These are phyloP conservation scores for Zasmidium angulare DNA, from an alignment of 2,329 filamentous ascomycete genomes.

Conservation along the genomic window DNA sequence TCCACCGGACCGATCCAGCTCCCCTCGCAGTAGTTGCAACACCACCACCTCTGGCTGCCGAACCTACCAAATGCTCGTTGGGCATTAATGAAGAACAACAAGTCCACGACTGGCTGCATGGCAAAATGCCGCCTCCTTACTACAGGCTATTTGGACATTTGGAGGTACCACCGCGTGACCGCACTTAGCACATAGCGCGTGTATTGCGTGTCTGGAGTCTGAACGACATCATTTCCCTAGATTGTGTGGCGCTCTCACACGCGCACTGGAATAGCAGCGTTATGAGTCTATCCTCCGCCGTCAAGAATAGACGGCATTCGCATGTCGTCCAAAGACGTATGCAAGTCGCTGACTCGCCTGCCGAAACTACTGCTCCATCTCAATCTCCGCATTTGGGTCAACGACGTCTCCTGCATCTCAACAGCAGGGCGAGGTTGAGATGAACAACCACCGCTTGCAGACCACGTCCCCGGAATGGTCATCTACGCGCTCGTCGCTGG, in stretches of 20 bases:
- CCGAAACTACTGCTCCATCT: not conserved
- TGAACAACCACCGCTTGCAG: not conserved
- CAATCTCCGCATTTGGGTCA: not conserved
- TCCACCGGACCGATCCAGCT: not conserved
- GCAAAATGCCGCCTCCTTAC: not conserved
- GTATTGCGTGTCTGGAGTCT: not conserved
- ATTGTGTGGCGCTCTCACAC: not conserved
- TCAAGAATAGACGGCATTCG: not conserved
- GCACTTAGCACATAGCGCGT: not conserved
- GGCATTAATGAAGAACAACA: not conserved
- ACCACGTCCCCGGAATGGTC: not conserved
- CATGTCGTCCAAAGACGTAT: not conserved
- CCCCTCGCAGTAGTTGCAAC: not conserved
- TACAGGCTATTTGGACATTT: not conserved
- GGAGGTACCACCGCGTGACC: not conserved
- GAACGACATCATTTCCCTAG: not conserved
- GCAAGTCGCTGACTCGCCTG: constrained; percentile 1
- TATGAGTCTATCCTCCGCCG: not conserved
- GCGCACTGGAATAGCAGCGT: not conserved
- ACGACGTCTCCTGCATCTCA: not conserved
- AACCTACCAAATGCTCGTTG: not conserved
- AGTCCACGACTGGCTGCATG: not conserved
- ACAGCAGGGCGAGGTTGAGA: not conserved
- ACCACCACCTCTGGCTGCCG: not conserved
- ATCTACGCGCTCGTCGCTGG: not conserved